Conservation (phyloP, 495 filamentous ascomycete species). For the Thozetella sp. region DNA sequence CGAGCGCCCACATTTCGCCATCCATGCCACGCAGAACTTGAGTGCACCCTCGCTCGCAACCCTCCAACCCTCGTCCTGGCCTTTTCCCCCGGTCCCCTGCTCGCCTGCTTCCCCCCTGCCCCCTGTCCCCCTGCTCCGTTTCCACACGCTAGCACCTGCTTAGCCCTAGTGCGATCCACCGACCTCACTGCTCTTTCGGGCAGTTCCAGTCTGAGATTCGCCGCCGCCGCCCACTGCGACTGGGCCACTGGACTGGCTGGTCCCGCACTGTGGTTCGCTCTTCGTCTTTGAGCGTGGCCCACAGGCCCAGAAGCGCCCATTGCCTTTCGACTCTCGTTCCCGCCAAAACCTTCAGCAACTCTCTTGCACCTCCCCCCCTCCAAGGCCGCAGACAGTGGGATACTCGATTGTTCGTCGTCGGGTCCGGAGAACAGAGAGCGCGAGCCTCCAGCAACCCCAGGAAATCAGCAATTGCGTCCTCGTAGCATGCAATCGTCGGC, state of each 20-base stretch:
- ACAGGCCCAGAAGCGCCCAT: constrained; percentile 3
- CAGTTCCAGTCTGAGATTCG: constrained; percentile 2
- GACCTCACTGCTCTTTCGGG: constrained; percentile 3
- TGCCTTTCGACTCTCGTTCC: neutral
- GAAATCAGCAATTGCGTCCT: constrained; percentile 18
- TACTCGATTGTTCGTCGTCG: neutral
- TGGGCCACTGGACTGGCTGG: too few species aligned
- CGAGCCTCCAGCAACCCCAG: constrained; percentile 1
- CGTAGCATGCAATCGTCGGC: constrained; percentile 26
- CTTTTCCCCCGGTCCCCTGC: neutral
- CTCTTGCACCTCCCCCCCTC: neutral
- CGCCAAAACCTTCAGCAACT: constrained; percentile 1
- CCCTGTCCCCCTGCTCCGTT: constrained; percentile 2
- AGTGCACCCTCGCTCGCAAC: neutral
- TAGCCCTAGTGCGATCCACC: constrained; percentile 1
- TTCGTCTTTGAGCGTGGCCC: neutral
- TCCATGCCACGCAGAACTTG: neutral
- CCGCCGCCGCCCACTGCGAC: neutral
- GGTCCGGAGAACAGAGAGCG: neutral
- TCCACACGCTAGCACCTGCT: neutral
- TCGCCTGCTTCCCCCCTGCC: neutral
- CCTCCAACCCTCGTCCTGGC: too few species aligned
- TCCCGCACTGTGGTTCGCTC: neutral
- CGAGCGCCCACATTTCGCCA: neutral
- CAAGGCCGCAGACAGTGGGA: constrained; percentile 1